Base-by-base conservation (phyloP, 164 flowering plant species). In the Umbellularia californica region DNA sequence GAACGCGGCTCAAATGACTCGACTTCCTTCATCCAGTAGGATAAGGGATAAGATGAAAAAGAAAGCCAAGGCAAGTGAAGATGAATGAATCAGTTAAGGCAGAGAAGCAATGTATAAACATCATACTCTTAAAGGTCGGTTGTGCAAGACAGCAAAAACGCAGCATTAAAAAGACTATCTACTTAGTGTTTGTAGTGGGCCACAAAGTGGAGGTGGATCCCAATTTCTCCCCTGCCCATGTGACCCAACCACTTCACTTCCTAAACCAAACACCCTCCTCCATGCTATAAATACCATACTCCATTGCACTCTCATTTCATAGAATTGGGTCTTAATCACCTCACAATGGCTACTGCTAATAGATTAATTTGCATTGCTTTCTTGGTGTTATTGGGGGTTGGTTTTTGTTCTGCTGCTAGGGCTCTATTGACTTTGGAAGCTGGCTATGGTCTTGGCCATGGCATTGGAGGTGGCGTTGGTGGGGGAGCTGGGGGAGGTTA, bases 361-460 rank as follows among this genome's bases (percentile, higher is more conserved):
- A 75, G 70, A 74, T 67, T 66, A 65, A 10, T 33, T n/a, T n/a
- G 52, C 41, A 19, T 55, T 65, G 75, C 76, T 60, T 78, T 77
- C 76, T 77, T 78, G 15, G 77, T 81, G 66, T 67, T 79, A 13
- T 52, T 81, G 13, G 58, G 77, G 19, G 3, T 83, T 15, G 79
- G 76, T 30, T 52, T 74, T 28, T 77, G 84, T 67, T 73, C 76
- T 19, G 82, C 84, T 47, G 58, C 81, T 73, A 81, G 86, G 68
- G 63, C 74, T 13, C 84, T 83, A 72, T 65, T 81, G 63, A 75
- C 76, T 27, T 19, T 75, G 27, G 81, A 69, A 24, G 74, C 51
- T 69, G 75, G 66, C 19, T 27, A 60, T 62, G 74, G 72, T 25
- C 58, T 65, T 63, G 79, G 79, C 28, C 27, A 47, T 17, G 79